Conservation (phyloP, 306 rosid species). For the Citrullus colocynthis region DNA sequence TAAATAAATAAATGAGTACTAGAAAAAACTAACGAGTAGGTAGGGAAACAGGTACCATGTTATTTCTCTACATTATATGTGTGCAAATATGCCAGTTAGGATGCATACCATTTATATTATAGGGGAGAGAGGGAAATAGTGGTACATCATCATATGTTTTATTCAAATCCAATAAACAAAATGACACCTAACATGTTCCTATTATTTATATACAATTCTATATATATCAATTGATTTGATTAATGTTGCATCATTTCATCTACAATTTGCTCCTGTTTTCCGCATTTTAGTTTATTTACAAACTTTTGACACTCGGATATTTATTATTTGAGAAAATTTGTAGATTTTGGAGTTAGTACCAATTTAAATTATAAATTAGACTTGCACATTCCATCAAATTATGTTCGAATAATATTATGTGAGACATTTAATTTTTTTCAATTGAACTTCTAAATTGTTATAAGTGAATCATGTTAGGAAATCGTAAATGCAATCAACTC, state of each 20-base stretch:
- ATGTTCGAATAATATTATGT: too few species aligned
- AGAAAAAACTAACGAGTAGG: background rate
- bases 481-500: too few species aligned
- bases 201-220: background rate
- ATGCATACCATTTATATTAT: background rate
- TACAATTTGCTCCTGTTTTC: background rate
- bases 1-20: too few species aligned
- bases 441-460: too few species aligned
- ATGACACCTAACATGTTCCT: background rate
- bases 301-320: background rate
- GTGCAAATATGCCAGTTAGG: background rate
- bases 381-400: too few species aligned
- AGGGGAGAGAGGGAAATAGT: background rate
- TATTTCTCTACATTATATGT: background rate
- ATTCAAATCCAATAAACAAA: background rate
- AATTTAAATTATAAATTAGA: too few species aligned
- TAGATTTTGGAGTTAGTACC: too few species aligned
- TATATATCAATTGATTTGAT: background rate
- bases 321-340: too few species aligned
- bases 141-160: background rate
- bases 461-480: too few species aligned
- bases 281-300: background rate
- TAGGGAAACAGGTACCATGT: background rate
- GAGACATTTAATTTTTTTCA: too few species aligned
- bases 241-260: background rate